Evolutionary conservation across 1,139 yeast species (phyloP).

Genomic region (Casaregolazyma suthepensis): DNA sequence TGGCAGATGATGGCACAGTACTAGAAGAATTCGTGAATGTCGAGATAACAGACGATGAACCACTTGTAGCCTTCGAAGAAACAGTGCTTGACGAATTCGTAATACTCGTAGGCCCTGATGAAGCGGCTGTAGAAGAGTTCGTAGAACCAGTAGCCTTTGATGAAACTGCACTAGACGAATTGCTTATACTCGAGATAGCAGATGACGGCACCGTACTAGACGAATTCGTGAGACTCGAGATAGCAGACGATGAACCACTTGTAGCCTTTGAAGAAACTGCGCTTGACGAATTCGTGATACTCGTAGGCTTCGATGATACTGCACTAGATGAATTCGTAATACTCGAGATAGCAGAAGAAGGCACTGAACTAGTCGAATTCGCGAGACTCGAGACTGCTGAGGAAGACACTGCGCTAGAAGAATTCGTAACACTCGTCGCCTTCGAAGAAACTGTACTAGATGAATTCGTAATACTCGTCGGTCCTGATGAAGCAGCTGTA

Average conservation of each 20-base stretch:
- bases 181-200: background rate
- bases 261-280: slow-evolving; percentile 1
- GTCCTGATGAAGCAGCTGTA: background rate
- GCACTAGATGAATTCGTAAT: background rate
- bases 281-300: background rate
- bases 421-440: background rate
- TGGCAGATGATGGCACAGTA: background rate
- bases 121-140: no score
- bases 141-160: no score
- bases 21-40: background rate
- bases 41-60: background rate
- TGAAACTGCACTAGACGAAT: no score
- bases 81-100: background rate
- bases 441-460: background rate
- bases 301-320: background rate
- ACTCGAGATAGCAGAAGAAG: background rate
- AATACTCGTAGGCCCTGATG: background rate
- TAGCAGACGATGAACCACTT: slow-evolving; percentile 3
- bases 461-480: background rate
- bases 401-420: background rate
- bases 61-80: background rate
- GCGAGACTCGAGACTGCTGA: slow-evolving; percentile 6
- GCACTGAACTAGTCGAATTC: slow-evolving; percentile 2
- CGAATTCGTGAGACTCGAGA: background rate
- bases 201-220: background rate